Percentiles rank a stretch among this genome's conserved stretches.
phyloP scores from a whole-genome alignment of 2,329 filamentous ascomycete species.

The Fusarium metavorans region DNA sequence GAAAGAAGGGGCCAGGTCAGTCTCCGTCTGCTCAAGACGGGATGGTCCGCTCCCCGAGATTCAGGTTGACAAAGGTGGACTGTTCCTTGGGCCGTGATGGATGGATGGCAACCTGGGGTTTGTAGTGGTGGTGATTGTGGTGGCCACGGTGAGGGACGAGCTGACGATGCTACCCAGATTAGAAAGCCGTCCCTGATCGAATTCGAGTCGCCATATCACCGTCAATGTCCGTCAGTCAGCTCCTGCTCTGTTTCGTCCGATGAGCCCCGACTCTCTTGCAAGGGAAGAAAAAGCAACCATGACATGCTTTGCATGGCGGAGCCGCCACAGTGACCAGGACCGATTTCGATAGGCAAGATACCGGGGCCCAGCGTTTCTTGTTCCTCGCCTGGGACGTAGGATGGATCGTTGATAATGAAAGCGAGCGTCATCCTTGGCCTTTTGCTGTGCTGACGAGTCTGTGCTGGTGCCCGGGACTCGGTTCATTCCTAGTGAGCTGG shows the following conservation, averaged over 20 bases:
- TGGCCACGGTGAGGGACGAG: not conserved
- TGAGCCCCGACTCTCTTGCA: constrained; percentile 11
- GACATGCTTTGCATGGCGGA: constrained; percentile 36
- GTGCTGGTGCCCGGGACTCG: constrained; percentile 6
- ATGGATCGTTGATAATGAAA: constrained; percentile 21
- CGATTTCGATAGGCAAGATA: constrained; percentile 1
- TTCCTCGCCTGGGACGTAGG: constrained; percentile 2
- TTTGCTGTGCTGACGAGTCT: constrained; percentile 20
- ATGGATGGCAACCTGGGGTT: not conserved
- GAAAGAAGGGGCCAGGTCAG: constrained; percentile 24
- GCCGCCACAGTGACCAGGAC: constrained; percentile 15
- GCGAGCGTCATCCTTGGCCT: constrained; percentile 16
- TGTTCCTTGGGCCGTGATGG: constrained; percentile 11
- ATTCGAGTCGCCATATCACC: not conserved
- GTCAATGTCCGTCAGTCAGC: not conserved
- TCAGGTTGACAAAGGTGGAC: constrained; percentile 28
- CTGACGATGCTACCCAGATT: not conserved
- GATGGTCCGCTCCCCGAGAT: constrained; percentile 42
- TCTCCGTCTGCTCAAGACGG: constrained; percentile 27
- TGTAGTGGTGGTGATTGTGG: not conserved
- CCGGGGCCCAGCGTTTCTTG: constrained; percentile 16
- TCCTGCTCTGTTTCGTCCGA: constrained; percentile 9
- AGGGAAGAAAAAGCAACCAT: constrained; percentile 32
- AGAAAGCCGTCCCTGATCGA: constrained; percentile 1
- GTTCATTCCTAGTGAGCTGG: constrained; percentile 24